Evolutionary conservation across 495 filamentous ascomycete species (phyloP), one percentile per base, ranked within the genome.

Genomic region (Daldinia caldariorum): DNA sequence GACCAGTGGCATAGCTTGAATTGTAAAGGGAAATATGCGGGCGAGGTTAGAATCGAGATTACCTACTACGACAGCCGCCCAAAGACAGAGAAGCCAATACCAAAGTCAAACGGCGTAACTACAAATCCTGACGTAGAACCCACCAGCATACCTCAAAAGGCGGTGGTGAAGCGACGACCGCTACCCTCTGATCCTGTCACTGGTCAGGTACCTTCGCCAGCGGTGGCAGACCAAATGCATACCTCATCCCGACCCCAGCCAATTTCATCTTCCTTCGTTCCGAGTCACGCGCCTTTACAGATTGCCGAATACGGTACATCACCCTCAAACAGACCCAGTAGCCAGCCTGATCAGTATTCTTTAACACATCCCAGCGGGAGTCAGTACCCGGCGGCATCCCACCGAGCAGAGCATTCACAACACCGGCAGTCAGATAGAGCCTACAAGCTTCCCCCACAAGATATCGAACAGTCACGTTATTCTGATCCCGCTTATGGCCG

Each of bases 21-120:
- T 69, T 97, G 87, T 85, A 92, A 88, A 73, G 92, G 93, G 41
- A 95, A 95, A 82, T 98, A 97, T 75, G 94, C 96, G 22, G 95
- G 95, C 29, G 94, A 97, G 73, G 89, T 99, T 47, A 87, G 94
- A 60, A 92, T 98, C 43, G 95, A 99, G 78, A 89, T 97, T 79
- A 98, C 95, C 29, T 99, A 92, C 79, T 98, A 97, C 79, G 95
- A 99, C 77, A 90, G 86, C 38, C 88, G 94, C 13, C 89, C 92
- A 37, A 93, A 93, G 79, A 86, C 89, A 14, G 91, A 91, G 68
- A 85, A 87, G 53, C 73, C 83, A 18, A 84, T 81, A 37, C 86
- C 86, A 58, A 86, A 84, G 68, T 81, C 84, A 64, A 86, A 83
- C 55, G 70, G 67, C 35, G 57, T 68, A 0, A 67, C 70, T 59